These are phyloP conservation scores for Anacardium occidentale DNA, from an alignment of 345 rosid species.

Conservation along the genomic window DNA sequence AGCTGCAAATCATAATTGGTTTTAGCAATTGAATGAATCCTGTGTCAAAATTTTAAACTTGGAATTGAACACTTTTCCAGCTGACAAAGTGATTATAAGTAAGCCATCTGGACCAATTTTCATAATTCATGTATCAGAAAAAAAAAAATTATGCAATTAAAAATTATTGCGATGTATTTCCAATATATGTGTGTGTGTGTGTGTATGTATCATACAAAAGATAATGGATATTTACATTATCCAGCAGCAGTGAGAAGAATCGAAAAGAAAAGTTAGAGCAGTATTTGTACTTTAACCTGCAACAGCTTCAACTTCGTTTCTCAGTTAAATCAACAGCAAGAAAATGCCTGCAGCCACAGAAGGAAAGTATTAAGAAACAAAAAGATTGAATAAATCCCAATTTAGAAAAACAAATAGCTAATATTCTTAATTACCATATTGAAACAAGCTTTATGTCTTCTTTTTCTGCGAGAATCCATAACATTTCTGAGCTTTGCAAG, in stretches of 20 bases:
- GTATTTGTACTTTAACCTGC: neutral
- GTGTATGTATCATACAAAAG: neutral
- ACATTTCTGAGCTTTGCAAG: slow-evolving; percentile 39
- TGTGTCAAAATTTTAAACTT: too few species aligned
- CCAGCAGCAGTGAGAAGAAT: neutral
- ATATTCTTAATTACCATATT: slow-evolving; percentile 14
- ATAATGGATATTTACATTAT: neutral
- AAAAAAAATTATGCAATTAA: neutral
- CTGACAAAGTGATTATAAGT: neutral
- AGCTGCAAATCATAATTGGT: too few species aligned
- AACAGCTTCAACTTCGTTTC: neutral
- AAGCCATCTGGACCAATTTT: neutral
- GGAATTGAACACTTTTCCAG: slow-evolving; percentile 10
- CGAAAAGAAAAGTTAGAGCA: neutral
- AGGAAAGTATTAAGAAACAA: neutral
- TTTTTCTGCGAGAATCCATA: slow-evolving; percentile 27
- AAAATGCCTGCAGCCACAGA: slow-evolving; percentile 10
- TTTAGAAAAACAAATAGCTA: neutral
- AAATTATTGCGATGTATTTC: neutral
- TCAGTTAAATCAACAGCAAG: slow-evolving; percentile 5
- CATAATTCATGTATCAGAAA: neutral
- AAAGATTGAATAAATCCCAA: neutral
- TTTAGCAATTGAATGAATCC: too few species aligned
- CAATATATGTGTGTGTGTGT: neutral
- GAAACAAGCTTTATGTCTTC: slow-evolving; percentile 26